Percentiles rank a stretch among this genome's conserved stretches.
Evolutionary conservation across 164 flowering plant species (phyloP).

Genomic region (Platanus orientalis): DNA sequence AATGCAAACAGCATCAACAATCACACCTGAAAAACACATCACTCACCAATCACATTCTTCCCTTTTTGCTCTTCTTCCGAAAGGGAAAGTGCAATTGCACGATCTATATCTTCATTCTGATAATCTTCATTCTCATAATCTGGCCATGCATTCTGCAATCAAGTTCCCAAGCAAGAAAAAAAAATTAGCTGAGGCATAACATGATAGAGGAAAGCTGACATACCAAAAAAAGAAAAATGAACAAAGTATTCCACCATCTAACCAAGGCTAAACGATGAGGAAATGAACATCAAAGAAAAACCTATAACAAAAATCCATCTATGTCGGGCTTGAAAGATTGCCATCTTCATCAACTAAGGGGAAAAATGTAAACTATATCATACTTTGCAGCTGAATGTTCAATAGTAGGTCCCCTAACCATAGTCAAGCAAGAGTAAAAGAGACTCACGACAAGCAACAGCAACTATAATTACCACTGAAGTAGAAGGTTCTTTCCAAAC

Average conservation of each 20-base stretch:
- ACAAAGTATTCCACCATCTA: background rate
- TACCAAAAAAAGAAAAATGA: background rate
- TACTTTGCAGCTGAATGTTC: background rate
- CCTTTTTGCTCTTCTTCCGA: conserved; percentile 46
- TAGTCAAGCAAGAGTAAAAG: background rate
- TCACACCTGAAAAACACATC: background rate
- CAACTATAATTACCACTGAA: conserved; percentile 35
- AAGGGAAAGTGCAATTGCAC: conserved; percentile 67
- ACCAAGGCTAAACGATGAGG: background rate
- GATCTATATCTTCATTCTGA: conserved; percentile 55
- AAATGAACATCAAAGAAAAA: background rate
- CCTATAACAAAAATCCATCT: background rate
- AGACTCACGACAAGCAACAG: background rate
- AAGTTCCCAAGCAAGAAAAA: conserved; percentile 5
- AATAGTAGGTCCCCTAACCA: background rate
- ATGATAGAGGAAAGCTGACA: background rate
- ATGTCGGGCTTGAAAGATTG: background rate
- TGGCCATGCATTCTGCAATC: conserved; percentile 49
- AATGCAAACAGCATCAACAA: conserved; percentile 2
- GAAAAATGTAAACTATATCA: background rate
- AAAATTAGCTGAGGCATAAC: background rate
- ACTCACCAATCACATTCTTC: conserved; percentile 47
- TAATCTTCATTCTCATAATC: conserved; percentile 48
- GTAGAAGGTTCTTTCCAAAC: conserved; percentile 42
- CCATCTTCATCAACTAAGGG: background rate